Percentiles rank a stretch among this genome's conserved stretches.
Conservation (phyloP, 2,329 filamentous ascomycete genomes). For the Podosphaera fusca region DNA sequence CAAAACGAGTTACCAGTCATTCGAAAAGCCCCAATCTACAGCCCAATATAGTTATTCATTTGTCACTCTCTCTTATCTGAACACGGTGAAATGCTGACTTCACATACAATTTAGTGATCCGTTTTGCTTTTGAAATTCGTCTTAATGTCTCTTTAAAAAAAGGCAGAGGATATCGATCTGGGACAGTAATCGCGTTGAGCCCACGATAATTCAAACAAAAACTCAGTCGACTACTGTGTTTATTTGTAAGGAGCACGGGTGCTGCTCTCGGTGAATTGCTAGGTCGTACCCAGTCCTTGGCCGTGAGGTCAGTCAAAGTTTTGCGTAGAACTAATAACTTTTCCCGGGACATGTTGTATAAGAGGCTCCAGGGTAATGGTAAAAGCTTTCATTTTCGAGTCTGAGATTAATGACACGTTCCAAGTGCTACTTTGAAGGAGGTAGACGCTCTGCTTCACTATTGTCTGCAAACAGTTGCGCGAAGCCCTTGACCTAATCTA, state of each 20-base stretch:
- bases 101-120: background rate
- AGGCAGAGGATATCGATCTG: conserved; percentile 1
- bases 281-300: too few species aligned
- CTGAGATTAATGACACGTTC: background rate
- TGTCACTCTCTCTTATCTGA: background rate
- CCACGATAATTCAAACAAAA: conserved; percentile 1
- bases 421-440: background rate
- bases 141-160: background rate
- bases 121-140: too few species aligned
- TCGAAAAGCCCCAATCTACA: background rate
- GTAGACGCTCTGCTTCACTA: background rate
- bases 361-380: background rate
- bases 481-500: background rate
- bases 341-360: background rate
- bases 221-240: background rate
- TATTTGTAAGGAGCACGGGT: background rate
- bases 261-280: background rate
- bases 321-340: too few species aligned
- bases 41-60: background rate
- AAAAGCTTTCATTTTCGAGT: background rate
- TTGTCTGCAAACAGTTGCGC: background rate
- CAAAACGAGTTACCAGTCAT: background rate
- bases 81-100: background rate
- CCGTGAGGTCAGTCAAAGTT: too few species aligned
- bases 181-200: conserved; percentile 1